phyloP scores from a whole-genome alignment of 768 basidiomycete genomes.

The Pisolithus albus region DNA sequence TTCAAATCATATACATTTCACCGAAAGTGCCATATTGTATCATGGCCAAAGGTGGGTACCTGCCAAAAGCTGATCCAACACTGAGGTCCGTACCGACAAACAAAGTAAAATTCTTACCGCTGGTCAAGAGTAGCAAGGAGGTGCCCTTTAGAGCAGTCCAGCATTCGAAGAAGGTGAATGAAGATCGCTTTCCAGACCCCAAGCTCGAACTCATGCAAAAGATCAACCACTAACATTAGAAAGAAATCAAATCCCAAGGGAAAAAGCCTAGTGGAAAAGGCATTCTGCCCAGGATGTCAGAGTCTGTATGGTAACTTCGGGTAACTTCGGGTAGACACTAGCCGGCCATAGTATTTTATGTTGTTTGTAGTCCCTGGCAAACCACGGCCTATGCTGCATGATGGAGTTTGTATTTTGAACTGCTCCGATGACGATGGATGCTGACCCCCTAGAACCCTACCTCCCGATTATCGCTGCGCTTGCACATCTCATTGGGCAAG shows the following conservation, averaged over 20 bases:
- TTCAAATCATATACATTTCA: constrained; percentile 23
- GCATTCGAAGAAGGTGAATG: constrained; percentile 29
- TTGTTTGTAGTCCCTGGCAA: no score
- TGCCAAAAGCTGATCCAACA: constrained; percentile 20
- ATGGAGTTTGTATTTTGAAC: no score
- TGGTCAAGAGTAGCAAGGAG: constrained; percentile 12
- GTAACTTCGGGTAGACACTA: no score
- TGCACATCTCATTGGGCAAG: not conserved
- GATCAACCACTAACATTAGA: constrained; percentile 25
- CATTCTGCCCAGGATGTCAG: no score
- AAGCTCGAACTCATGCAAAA: constrained; percentile 25
- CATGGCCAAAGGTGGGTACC: constrained; percentile 26
- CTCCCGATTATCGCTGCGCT: no score
- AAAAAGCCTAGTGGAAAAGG: constrained; percentile 24
- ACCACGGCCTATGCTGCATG: no score
- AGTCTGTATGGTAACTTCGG: no score
- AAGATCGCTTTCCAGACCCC: constrained; percentile 33
- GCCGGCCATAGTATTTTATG: no score
- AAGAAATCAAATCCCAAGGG: constrained; percentile 19
- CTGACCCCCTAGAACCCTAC: no score
- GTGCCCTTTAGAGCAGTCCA: constrained; percentile 15
- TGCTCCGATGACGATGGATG: no score
- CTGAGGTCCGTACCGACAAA: not conserved
- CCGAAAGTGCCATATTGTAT: not conserved
- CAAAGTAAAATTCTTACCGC: constrained; percentile 8